Conservation (phyloP, 257 asterid species). For the Linderniella brevidens region DNA sequence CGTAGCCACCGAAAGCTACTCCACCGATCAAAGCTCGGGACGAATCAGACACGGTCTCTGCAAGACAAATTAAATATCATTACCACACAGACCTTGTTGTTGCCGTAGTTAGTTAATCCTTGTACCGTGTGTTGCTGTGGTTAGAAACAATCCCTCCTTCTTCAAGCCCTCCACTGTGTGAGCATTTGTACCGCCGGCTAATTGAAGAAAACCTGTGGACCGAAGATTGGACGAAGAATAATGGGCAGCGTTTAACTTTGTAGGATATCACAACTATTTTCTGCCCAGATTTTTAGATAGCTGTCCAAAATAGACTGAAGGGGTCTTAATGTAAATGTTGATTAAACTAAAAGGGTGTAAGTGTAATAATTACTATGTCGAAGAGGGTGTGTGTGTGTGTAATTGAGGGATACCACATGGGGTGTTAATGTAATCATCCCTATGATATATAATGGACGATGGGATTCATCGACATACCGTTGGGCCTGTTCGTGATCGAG, state of each 20-base stretch:
- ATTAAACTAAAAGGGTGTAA: no score
- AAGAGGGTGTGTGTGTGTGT: neutral
- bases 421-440: no score
- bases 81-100: no score
- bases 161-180: conserved; percentile 67
- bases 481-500: conserved; percentile 34
- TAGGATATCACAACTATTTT: no score
- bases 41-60: conserved; percentile 19
- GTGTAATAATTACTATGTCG: neutral
- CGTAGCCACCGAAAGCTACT: conserved; percentile 85
- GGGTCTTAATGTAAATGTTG: no score
- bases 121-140: conserved; percentile 31
- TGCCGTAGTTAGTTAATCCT: neutral
- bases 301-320: no score
- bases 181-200: conserved; percentile 87
- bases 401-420: no score
- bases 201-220: conserved; percentile 60
- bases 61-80: neutral
- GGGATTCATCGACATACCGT: conserved; percentile 22
- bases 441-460: neutral
- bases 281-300: no score
- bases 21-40: conserved; percentile 57
- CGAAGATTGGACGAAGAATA: no score
- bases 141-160: conserved; percentile 36
- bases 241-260: no score